These are phyloP conservation scores for Paramecium pentaurelia DNA, from an alignment of 73 alveolate species.

Conservation along the genomic window DNA sequence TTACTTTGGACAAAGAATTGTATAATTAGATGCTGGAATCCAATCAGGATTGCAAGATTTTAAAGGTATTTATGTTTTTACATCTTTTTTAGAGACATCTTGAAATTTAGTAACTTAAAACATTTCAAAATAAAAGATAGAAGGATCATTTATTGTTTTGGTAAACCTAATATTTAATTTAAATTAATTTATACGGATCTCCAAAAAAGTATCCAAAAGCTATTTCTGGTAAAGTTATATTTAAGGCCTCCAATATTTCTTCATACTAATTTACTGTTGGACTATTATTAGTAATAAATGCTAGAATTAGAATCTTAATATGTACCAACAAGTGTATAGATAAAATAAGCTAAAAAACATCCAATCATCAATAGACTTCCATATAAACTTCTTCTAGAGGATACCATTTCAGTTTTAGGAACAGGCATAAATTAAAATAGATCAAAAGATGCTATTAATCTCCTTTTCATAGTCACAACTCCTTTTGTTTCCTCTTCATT, in stretches of 20 bases:
- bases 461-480: background rate
- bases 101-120: background rate
- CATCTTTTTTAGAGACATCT: background rate
- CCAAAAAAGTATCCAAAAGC: conserved; percentile 38
- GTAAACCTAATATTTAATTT: background rate
- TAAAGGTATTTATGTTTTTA: background rate
- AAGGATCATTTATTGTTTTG: conserved; percentile 28
- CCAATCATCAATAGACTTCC: conserved; percentile 29
- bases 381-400: conserved; percentile 47
- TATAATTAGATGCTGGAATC: background rate
- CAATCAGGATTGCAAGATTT: background rate
- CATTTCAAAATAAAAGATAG: background rate
- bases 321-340: conserved; percentile 15
- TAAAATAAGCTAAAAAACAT: conserved; percentile 41
- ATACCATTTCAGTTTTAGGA: conserved; percentile 54
- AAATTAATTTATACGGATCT: background rate
- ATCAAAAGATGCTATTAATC: conserved; percentile 21
- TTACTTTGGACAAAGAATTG: conserved; percentile 11
- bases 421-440: conserved; percentile 57
- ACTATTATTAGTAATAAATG: conserved; percentile 50
- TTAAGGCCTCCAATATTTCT: background rate
- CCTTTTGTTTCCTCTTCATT: background rate
- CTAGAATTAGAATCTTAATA: background rate
- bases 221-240: background rate
- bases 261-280: conserved; percentile 50